A percentile compares a stretch with the other conserved stretches of the same genome.
phyloP scores from a whole-genome alignment of 257 asterid species.

The Coffea eugenioides region DNA sequence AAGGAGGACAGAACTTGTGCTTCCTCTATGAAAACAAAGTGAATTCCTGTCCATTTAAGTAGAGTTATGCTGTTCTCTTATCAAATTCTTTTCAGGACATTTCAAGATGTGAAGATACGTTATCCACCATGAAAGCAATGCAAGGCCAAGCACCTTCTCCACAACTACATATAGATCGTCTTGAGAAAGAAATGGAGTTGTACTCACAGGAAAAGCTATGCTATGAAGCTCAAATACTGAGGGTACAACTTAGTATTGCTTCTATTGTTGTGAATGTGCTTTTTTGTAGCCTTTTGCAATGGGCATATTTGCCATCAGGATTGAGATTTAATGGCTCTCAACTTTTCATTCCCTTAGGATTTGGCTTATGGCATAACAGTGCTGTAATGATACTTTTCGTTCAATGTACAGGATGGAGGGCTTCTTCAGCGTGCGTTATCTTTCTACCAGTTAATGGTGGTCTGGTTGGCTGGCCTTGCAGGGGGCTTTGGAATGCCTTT shows the following conservation, averaged over 20 bases:
- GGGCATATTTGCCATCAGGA: not conserved
- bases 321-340: not conserved
- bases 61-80: not conserved
- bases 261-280: not conserved
- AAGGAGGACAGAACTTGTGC: not conserved
- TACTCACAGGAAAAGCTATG: slow-evolving; percentile 81
- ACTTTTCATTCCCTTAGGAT: not conserved
- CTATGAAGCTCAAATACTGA: slow-evolving; percentile 93
- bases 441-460: slow-evolving; percentile 83
- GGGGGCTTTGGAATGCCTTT: slow-evolving; percentile 96
- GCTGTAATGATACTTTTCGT: not conserved
- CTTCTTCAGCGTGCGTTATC: slow-evolving; percentile 83
- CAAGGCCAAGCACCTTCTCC: slow-evolving; percentile 72
- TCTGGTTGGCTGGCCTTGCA: slow-evolving; percentile 81
- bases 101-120: slow-evolving; percentile 75
- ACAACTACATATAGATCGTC: slow-evolving; percentile 66
- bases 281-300: not conserved
- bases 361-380: not conserved
- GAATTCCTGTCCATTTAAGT: not conserved
- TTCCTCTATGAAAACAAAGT: not conserved
- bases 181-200: slow-evolving; percentile 79
- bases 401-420: slow-evolving; percentile 66
- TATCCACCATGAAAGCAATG: slow-evolving; percentile 76
- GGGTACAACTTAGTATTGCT: slow-evolving; percentile 43
- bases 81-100: slow-evolving; percentile 62